A percentile compares a stretch with the other conserved stretches of the same genome.
These are phyloP conservation scores for Quillaja saponaria DNA, from an alignment of 306 rosid species.

Conservation along the genomic window DNA sequence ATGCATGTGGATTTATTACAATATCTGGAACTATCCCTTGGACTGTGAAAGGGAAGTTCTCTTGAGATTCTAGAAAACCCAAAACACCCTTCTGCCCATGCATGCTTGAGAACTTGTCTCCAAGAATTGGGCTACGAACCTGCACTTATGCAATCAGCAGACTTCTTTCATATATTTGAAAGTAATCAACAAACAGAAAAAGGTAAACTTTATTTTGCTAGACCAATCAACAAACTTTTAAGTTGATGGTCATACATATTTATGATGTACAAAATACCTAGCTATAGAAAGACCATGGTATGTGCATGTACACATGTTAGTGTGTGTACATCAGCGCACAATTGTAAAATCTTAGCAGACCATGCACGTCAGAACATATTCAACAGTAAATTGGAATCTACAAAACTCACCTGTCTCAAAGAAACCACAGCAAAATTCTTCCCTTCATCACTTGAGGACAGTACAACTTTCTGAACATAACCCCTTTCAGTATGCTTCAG, in stretches of 20 bases:
- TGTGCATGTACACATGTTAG: neutral
- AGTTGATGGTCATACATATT: too few relatives aligned
- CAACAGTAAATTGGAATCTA: too few relatives aligned
- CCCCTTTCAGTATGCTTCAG: conserved; percentile 93
- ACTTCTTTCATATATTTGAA: conserved; percentile 17
- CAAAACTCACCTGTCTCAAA: conserved; percentile 86
- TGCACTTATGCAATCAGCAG: conserved; percentile 34
- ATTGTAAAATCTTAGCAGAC: neutral
- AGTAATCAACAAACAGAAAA: neutral
- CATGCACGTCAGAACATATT: too few relatives aligned
- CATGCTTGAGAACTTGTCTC: conserved; percentile 98
- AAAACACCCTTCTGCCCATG: conserved; percentile 99
- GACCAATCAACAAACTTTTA: too few relatives aligned
- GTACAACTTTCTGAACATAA: conserved; percentile 86
- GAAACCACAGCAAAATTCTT: conserved; percentile 89
- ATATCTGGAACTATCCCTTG: conserved; percentile 97
- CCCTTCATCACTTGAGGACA: conserved; percentile 93
- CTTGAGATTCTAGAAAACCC: conserved; percentile 87
- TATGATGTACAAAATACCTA: neutral
- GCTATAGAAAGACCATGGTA: conserved; percentile 2
- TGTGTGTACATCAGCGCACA: neutral
- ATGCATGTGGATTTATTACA: conserved; percentile 95
- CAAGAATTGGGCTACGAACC: conserved; percentile 93
- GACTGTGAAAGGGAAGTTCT: conserved; percentile 86
- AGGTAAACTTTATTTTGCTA: too few relatives aligned